Percentiles rank a stretch among this genome's conserved stretches.
phyloP scores from a whole-genome alignment of 805 yeast genomes.

The Cyberlindnera euphorbiae region DNA sequence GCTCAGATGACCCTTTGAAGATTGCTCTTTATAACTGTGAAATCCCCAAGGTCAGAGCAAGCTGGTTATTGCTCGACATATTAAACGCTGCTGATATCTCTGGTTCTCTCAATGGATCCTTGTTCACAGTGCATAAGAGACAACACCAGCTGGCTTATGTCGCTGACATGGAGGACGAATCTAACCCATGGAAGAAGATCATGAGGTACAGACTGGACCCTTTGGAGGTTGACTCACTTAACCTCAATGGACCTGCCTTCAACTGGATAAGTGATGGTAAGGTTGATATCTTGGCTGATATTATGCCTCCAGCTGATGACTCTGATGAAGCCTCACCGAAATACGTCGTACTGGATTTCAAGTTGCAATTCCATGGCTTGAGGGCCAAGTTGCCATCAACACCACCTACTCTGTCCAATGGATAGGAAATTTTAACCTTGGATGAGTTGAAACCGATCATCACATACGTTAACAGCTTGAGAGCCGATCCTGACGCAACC shows the following conservation, averaged over 20 bases:
- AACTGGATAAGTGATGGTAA: slow-evolving; percentile 73
- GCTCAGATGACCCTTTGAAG: slow-evolving; percentile 26
- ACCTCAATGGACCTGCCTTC: slow-evolving; percentile 33
- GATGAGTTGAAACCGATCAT: slow-evolving; percentile 59
- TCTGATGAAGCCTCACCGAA: slow-evolving; percentile 27
- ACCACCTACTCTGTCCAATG: slow-evolving; percentile 47
- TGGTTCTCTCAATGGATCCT: slow-evolving; percentile 69
- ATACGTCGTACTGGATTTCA: slow-evolving; percentile 66
- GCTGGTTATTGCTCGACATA: slow-evolving; percentile 58
- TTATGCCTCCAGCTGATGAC: slow-evolving; percentile 59
- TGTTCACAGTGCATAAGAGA: slow-evolving; percentile 73
- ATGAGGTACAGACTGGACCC: slow-evolving; percentile 42
- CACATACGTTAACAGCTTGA: slow-evolving; percentile 51
- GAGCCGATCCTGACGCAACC: slow-evolving; percentile 23
- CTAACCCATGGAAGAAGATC: slow-evolving; percentile 44
- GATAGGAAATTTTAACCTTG: slow-evolving; percentile 51
- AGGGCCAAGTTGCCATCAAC: slow-evolving; percentile 49
- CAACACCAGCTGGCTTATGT: slow-evolving; percentile 52
- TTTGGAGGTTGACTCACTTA: slow-evolving; percentile 33
- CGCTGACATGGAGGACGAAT: slow-evolving; percentile 31
- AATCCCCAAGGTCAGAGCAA: slow-evolving; percentile 53
- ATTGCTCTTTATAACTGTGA: slow-evolving; percentile 63
- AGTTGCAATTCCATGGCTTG: slow-evolving; percentile 57
- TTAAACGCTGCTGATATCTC: slow-evolving; percentile 66
- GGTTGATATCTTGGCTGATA: slow-evolving; percentile 65